Base-by-base conservation (phyloP, 495 filamentous ascomycete genomes). In the Penicillium simplicissimum region DNA sequence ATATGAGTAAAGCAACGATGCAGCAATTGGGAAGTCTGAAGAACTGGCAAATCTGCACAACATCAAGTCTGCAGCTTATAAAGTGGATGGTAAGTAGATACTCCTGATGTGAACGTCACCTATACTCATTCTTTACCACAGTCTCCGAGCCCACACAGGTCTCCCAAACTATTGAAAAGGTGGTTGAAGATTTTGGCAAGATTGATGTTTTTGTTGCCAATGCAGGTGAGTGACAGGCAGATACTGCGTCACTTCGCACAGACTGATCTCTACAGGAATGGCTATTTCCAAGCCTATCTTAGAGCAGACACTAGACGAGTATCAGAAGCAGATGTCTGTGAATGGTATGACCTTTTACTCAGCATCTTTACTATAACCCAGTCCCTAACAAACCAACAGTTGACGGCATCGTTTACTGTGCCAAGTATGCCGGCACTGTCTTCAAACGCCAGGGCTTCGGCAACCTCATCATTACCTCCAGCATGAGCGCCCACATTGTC, bases 401-500 rank as follows among this genome's bases (percentile, higher is more conserved):
- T 23, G 75, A 77, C 43, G 75, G 75, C 10, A 69, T 76, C 17
- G 63, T 76, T 19, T 68, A 68, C 56, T 74, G 67, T 36, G 57
- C 73, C 37, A 76, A 76, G 40, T 74, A 66, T 53, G 76, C 69
- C 36, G 81, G 81, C 42, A 68, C 90, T 67, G 88, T 93, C 80
- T 83, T 90, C 65, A 73, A 80, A 10, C 65, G 66, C 51, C 74
- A 81, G 37, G 70, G 71, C 37, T 70, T 65, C 65, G 90, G 90
- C 4, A 90, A 87, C 61, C 80, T 94, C 47, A 86, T 88, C 53
- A 72, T 93, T 62, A 90, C 92, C 63, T 91, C 87, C 2, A 88
- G 84, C 63, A 93, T 94, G 91, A 90, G 87, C 68, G 91, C 82
- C 3, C 88, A 85, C 17, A 77, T 94, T 55, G 91, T 91, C 33